A percentile compares a stretch with the other conserved stretches of the same genome.
phyloP scores from a whole-genome alignment of 352 stramenopile species.

The Globisporangium acanthophoron region DNA sequence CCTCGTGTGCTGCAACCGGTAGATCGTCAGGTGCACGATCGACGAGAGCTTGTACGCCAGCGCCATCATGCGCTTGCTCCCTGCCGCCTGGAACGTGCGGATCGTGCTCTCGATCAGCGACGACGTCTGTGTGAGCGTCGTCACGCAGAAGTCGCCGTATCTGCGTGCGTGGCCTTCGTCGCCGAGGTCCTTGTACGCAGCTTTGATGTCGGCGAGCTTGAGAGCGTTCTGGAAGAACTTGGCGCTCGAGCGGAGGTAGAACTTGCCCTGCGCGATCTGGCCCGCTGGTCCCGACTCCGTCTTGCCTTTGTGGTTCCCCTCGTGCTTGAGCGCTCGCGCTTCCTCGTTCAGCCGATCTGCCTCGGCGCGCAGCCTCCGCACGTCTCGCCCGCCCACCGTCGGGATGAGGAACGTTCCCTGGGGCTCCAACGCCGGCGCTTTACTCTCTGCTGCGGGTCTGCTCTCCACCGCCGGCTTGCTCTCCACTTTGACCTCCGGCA shows the following conservation, averaged over 20 bases:
- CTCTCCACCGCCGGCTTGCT: background rate
- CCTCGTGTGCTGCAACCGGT: slow-evolving; percentile 78
- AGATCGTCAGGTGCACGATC: slow-evolving; percentile 76
- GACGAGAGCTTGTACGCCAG: slow-evolving; percentile 80
- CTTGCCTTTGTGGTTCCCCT: slow-evolving; percentile 58
- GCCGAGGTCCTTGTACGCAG: slow-evolving; percentile 65
- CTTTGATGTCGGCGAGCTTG: slow-evolving; percentile 74
- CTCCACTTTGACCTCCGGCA: slow-evolving; percentile 2
- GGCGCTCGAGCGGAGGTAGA: slow-evolving; percentile 66
- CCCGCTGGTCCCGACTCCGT: slow-evolving; percentile 32
- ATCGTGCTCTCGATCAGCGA: slow-evolving; percentile 80
- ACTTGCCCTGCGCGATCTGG: slow-evolving; percentile 61
- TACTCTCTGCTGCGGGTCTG: background rate
- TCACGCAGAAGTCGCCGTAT: slow-evolving; percentile 60
- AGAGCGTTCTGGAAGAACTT: slow-evolving; percentile 86
- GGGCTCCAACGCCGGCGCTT: background rate
- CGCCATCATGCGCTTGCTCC: slow-evolving; percentile 56
- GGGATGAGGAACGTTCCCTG: slow-evolving; percentile 43
- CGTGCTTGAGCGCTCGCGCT: slow-evolving; percentile 72
- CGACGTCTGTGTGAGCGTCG: slow-evolving; percentile 70
- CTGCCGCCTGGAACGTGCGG: slow-evolving; percentile 50
- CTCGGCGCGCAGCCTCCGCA: slow-evolving; percentile 44
- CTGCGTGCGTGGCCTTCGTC: slow-evolving; percentile 54
- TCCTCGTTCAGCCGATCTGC: slow-evolving; percentile 56
- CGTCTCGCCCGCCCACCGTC: slow-evolving; percentile 31